phyloP scores from a whole-genome alignment of 176 grass and related monocot genomes.

The Avena insularis region DNA sequence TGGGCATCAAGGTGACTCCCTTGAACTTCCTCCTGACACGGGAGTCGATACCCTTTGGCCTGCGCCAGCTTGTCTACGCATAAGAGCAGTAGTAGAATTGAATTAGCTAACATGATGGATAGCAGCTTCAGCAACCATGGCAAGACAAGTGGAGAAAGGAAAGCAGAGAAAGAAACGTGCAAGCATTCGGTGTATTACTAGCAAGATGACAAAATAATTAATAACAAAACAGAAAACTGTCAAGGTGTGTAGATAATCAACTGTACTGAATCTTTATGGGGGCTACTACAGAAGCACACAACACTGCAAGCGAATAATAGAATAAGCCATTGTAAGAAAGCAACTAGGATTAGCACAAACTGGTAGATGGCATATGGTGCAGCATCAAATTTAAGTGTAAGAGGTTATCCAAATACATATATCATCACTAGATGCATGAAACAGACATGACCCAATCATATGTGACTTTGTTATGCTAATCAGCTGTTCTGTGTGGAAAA shows the following conservation, averaged over 20 bases:
- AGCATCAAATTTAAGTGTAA: too few relatives aligned
- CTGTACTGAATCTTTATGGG: background rate
- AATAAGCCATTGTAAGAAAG: too few relatives aligned
- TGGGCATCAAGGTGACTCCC: slow-evolving; percentile 70
- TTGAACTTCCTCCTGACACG: slow-evolving; percentile 81
- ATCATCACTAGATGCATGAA: too few relatives aligned
- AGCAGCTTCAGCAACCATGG: slow-evolving; percentile 10
- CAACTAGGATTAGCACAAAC: too few relatives aligned
- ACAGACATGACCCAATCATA: too few relatives aligned
- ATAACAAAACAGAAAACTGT: background rate
- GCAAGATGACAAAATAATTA: background rate
- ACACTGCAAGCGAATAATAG: background rate
- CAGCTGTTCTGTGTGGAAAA: too few relatives aligned
- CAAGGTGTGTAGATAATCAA: background rate
- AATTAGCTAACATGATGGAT: background rate
- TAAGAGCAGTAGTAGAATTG: background rate
- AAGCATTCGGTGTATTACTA: background rate
- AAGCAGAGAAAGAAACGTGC: background rate
- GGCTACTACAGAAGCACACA: background rate
- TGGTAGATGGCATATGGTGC: too few relatives aligned
- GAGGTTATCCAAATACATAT: too few relatives aligned
- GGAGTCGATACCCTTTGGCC: slow-evolving; percentile 85
- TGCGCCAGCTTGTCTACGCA: slow-evolving; percentile 67
- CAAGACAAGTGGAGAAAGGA: background rate
- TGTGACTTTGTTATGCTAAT: too few relatives aligned